These are phyloP conservation scores for Phanerochaete sordida DNA, from an alignment of 768 basidiomycete genomes.

Conservation along the genomic window DNA sequence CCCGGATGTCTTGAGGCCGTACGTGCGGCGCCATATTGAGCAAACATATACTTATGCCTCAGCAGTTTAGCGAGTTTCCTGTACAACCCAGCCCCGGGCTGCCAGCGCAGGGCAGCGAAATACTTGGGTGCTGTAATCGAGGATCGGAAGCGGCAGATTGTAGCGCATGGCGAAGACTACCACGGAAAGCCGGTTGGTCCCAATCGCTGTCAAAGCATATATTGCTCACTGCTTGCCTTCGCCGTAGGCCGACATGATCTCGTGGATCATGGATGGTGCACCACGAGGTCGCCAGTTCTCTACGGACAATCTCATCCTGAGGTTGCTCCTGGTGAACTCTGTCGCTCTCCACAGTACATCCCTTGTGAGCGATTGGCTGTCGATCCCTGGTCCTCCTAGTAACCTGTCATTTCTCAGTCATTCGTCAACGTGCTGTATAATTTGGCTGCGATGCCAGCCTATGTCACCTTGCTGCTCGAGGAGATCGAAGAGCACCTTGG, in stretches of 20 bases:
- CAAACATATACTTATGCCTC: neutral
- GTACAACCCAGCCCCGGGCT: too few species aligned
- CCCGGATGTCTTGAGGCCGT: conserved; percentile 33
- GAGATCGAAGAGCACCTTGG: neutral
- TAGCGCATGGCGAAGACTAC: conserved; percentile 11
- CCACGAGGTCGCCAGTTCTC: neutral
- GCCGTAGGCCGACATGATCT: neutral
- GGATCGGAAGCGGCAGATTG: conserved; percentile 7
- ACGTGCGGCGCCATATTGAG: neutral
- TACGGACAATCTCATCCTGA: conserved; percentile 16
- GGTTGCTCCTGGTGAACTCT: conserved; percentile 37
- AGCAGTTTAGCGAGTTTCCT: too few species aligned
- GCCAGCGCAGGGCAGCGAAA: too few species aligned
- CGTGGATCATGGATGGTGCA: neutral
- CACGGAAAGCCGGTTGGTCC: conserved; percentile 10
- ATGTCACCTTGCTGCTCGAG: too few species aligned
- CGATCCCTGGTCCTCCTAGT: too few species aligned
- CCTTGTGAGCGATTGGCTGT: too few species aligned
- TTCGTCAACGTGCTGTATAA: too few species aligned
- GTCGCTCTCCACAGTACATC: conserved; percentile 34
- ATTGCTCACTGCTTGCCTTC: too few species aligned
- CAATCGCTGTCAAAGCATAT: neutral
- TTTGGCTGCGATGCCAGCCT: too few species aligned
- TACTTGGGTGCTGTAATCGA: conserved; percentile 10
- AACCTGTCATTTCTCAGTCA: too few species aligned